Evolutionary conservation across 192 early-diverging fungal genomes (phyloP), one percentile per base, ranked within the genome.

Genomic region (Tieghemiomyces parasiticus): DNA sequence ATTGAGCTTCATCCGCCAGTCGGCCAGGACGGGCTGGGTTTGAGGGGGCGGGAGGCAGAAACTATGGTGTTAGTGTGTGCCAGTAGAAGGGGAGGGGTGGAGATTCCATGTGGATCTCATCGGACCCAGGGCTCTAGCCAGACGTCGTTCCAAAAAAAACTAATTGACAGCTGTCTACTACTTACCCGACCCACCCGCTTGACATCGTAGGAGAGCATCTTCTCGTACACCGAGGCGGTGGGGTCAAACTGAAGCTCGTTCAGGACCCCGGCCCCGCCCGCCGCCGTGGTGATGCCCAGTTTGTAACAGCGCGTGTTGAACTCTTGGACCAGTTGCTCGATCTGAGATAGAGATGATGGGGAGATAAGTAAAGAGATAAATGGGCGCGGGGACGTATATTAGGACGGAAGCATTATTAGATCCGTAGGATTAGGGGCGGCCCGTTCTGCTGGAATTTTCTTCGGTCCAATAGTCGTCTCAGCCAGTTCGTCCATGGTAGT

Each of bases 261-360:
- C 22, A 48, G 26, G n/a, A 28, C 2, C 32, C 45, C 20, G n/a
- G 26, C 2, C 31, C 34, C 20, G 28, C 24, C 63, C 32, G 72
- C 48, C 24, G 61, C 1, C 13, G 16, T n/a, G 47, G 61, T 26
- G 12, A 62, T 30, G 8, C 61, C 61, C n/a, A 56, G 29, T 56
- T 56, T 56, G 32, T 56, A 56, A 24, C 54, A 34, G 29, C 32
- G 28, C 3, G 73, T 53, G 46, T 82, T 82, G 67, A 70, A 80
- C 13, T 68, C 66, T 66, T 79, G 73, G 3, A 78, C 68, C 38
- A 65, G 35, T 62, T 74, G 72, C 46, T 80, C 78, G 31, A 78
- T 62, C 65, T 70, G 53, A 12, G 19, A 30, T 1, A 42, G 12
- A 29, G n/a, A 35, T 20, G 61, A 58, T 24, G 0, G 29, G 30